phyloP scores from a whole-genome alignment of 306 rosid genomes.

The Chamaecrista fasciculata region DNA sequence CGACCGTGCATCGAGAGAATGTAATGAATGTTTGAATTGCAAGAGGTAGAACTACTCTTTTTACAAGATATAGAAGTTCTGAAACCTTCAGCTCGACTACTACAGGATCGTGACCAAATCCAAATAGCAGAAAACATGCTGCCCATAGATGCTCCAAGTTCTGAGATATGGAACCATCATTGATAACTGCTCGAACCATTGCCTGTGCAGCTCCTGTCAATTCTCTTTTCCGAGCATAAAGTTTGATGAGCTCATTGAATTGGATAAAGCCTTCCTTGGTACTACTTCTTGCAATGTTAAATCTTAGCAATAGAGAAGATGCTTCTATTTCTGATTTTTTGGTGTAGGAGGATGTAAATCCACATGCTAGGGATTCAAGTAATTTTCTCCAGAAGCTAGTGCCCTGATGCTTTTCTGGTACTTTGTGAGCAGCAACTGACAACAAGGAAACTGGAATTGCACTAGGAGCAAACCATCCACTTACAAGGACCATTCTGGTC shows the following conservation, averaged over 20 bases:
- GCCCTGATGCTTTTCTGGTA: slow-evolving; percentile 52
- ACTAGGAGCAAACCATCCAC: slow-evolving; percentile 87
- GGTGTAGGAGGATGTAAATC: slow-evolving; percentile 55
- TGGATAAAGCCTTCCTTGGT: slow-evolving; percentile 61
- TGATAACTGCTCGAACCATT: slow-evolving; percentile 72
- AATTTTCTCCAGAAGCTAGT: slow-evolving; percentile 54
- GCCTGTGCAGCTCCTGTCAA: slow-evolving; percentile 60
- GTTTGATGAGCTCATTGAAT: slow-evolving; percentile 62
- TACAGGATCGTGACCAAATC: slow-evolving; percentile 66
- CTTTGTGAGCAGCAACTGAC: slow-evolving; percentile 68
- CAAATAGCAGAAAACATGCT: slow-evolving; percentile 76
- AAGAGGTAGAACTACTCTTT: slow-evolving; percentile 69
- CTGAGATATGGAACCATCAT: slow-evolving; percentile 56
- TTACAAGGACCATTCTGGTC: slow-evolving; percentile 76
- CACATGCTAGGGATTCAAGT: slow-evolving; percentile 56
- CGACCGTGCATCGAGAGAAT: slow-evolving; percentile 73
- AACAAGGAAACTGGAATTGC: slow-evolving; percentile 66
- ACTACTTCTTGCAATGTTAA: slow-evolving; percentile 67
- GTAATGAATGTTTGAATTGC: slow-evolving; percentile 72
- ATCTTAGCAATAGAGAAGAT: slow-evolving; percentile 74
- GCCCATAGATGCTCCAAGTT: slow-evolving; percentile 78
- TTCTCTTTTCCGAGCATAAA: slow-evolving; percentile 66
- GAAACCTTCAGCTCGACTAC: slow-evolving; percentile 70
- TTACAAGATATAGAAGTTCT: slow-evolving; percentile 61
- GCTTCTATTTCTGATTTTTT: slow-evolving; percentile 82